A percentile compares a stretch with the other conserved stretches of the same genome.
Conservation (phyloP, 805 yeast genomes). For the Hanseniaspora thailandica region DNA sequence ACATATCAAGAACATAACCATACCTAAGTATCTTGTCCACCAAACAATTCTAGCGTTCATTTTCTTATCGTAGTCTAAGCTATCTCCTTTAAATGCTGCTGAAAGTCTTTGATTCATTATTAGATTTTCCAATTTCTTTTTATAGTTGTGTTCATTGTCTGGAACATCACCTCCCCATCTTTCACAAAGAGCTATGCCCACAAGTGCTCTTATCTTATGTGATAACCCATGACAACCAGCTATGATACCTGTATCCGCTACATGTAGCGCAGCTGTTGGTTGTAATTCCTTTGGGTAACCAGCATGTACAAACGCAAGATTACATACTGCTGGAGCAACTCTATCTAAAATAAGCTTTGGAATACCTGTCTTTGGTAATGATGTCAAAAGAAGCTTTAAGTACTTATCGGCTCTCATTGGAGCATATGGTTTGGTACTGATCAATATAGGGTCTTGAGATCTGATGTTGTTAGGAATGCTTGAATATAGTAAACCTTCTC, state of each 20-base stretch:
- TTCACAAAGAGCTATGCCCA: constrained; percentile 64
- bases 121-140: constrained; percentile 36
- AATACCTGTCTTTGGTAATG: constrained; percentile 45
- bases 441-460: constrained; percentile 54
- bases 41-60: constrained; percentile 42
- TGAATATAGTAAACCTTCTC: constrained; percentile 64
- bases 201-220: constrained; percentile 56
- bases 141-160: constrained; percentile 38
- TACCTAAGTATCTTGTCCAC: constrained; percentile 67
- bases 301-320: constrained; percentile 64
- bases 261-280: constrained; percentile 59
- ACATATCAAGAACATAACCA: constrained; percentile 64
- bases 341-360: constrained; percentile 49
- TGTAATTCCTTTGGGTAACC: constrained; percentile 68
- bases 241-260: constrained; percentile 62
- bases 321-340: constrained; percentile 59
- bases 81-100: constrained; percentile 12
- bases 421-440: constrained; percentile 62
- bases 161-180: constrained; percentile 77
- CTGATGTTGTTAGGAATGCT: constrained; percentile 46
- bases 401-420: constrained; percentile 52
- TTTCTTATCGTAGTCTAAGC: constrained; percentile 32
- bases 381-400: constrained; percentile 40
- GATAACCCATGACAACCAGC: constrained; percentile 68
- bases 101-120: constrained; percentile 27